phyloP scores from a whole-genome alignment of 2,329 filamentous ascomycete species.

The Emergomyces pasteurianus region DNA sequence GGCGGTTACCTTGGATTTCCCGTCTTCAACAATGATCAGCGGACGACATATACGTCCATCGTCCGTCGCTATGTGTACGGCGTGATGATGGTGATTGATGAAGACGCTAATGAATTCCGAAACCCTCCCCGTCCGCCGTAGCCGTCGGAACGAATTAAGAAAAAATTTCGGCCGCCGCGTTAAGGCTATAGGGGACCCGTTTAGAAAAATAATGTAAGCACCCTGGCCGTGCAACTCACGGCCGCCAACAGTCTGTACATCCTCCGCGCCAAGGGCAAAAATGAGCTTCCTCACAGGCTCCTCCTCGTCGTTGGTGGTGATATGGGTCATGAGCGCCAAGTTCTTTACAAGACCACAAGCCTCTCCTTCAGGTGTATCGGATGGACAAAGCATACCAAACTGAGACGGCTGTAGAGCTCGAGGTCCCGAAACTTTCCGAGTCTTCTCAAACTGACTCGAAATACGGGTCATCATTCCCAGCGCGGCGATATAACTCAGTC shows the following conservation, averaged over 20 bases:
- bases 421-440: conserved; percentile 87
- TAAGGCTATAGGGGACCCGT: conserved; percentile 84
- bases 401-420: conserved; percentile 93
- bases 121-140: conserved; percentile 79
- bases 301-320: conserved; percentile 92
- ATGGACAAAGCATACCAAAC: conserved; percentile 95
- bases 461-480: conserved; percentile 99
- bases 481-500: conserved; percentile 90
- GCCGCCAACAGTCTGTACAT: conserved; percentile 68
- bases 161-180: conserved; percentile 81
- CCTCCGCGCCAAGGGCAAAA: conserved; percentile 72
- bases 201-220: conserved; percentile 83
- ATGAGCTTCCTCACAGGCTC: conserved; percentile 78
- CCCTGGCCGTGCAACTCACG: conserved; percentile 76
- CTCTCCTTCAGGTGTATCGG: conserved; percentile 96
- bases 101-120: conserved; percentile 96
- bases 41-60: conserved; percentile 94
- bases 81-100: conserved; percentile 83
- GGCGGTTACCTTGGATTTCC: conserved; percentile 65
- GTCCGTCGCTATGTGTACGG: conserved; percentile 91
- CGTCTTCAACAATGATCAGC: conserved; percentile 87
- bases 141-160: conserved; percentile 68
- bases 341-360: conserved; percentile 98
- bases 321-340: conserved; percentile 95
- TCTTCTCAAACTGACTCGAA: conserved; percentile 97